Base-by-base conservation (phyloP, 306 rosid genomes). In the Lablab purpureus region DNA sequence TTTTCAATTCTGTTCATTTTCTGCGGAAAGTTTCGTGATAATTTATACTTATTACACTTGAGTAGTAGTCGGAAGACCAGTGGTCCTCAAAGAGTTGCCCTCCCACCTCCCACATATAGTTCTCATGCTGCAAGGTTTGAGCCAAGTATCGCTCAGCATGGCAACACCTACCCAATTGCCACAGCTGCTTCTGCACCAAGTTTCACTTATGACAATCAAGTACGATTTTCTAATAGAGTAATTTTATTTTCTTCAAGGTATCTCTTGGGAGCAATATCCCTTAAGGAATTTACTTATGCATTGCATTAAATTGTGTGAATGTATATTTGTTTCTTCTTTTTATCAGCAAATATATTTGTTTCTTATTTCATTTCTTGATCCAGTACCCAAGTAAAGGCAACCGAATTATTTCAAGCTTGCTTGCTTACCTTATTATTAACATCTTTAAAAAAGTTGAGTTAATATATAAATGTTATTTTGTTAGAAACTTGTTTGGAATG, bases 141-240 rank as follows among this genome's bases (percentile, higher is more conserved):
- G 79, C 89, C 92, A 0, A 86, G 87, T 67, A 80, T 87, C 65
- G 90, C 87, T 72, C 87, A 80, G 79, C 72, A 43, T 64, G 84
- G 7, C 69, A 60, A 76, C 30, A 85, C 30, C 54, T 49, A 66
- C 68, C 27, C 80, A 21, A 79, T 21, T 40, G 40, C 71, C 65
- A 73, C 89, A 71, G 89, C 88, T 65, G 88, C 92, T 79, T 75
- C 94, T 22, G 78, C 82, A 5, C 41, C 90, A 60, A 89, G 84
- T 59, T 87, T 92, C 14, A 68, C 85, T 23, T 86, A 82, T 70
- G 96, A 93, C 72, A 49, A 83, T 79, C 89, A 85, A 87, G 94
- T 93, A 54, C 10, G 52, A 62, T 60, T 52, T 58, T 43, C 71
- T 25, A 47, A 21, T 14, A 21, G 2, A 58, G 63, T 43, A 2